phyloP scores from a whole-genome alignment of 768 basidiomycete species.

The Leccinum aurantiacum region DNA sequence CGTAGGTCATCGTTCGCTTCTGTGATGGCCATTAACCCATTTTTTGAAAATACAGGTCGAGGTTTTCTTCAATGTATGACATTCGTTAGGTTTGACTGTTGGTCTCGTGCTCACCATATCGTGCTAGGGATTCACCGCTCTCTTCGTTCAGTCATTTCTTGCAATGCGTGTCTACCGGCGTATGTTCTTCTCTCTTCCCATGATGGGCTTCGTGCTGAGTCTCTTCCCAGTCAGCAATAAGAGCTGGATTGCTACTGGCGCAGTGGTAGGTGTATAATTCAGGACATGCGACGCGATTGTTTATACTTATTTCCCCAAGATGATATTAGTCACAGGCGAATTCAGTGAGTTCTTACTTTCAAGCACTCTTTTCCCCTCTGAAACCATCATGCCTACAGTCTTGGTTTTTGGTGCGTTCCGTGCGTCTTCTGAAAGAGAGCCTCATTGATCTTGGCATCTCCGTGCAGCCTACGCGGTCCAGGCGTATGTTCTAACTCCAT shows the following conservation, averaged over 20 bases:
- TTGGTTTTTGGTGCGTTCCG: conserved; percentile 36
- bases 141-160: conserved; percentile 60
- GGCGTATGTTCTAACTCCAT: conserved; percentile 33
- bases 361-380: background rate
- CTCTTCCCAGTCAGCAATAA: conserved; percentile 49
- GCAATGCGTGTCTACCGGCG: conserved; percentile 52
- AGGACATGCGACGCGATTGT: background rate
- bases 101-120: conserved; percentile 2
- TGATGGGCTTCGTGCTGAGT: background rate
- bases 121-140: conserved; percentile 44
- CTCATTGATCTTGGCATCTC: conserved; percentile 3
- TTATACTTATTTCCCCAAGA: conserved; percentile 10
- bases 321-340: conserved; percentile 41
- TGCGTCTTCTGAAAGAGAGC: background rate
- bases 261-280: conserved; percentile 29
- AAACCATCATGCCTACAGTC: conserved; percentile 21
- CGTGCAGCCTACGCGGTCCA: conserved; percentile 36
- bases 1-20: conserved; percentile 11
- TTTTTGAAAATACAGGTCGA: conserved; percentile 38
- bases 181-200: conserved; percentile 26
- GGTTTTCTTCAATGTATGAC: conserved; percentile 50
- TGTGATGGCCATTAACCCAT: background rate
- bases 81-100: background rate
- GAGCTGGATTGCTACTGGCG: conserved; percentile 39
- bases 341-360: conserved; percentile 32